These are phyloP conservation scores for Yamadazyma aaseri DNA, from an alignment of 1,139 yeast genomes.

Conservation along the genomic window DNA sequence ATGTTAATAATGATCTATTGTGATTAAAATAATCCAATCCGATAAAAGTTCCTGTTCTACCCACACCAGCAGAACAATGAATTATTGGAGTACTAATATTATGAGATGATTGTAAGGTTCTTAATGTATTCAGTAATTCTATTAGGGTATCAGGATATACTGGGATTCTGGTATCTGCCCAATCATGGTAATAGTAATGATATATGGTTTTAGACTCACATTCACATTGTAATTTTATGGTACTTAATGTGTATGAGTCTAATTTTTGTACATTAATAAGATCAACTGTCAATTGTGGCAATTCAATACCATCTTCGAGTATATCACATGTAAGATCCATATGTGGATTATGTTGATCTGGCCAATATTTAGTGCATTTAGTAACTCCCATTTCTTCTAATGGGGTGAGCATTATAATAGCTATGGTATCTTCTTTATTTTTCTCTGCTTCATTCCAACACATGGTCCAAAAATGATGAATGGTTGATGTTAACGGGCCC, in stretches of 20 bases:
- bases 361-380: slow-evolving; percentile 84
- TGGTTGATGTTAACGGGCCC: slow-evolving; percentile 66
- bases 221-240: slow-evolving; percentile 23
- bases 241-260: slow-evolving; percentile 25
- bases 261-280: slow-evolving; percentile 19
- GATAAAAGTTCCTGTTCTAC: slow-evolving; percentile 78
- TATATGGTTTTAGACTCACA: slow-evolving; percentile 37
- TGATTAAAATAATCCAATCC: slow-evolving; percentile 59
- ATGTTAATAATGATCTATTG: slow-evolving; percentile 17
- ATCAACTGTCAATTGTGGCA: slow-evolving; percentile 19
- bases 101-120: slow-evolving; percentile 9
- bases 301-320: slow-evolving; percentile 24
- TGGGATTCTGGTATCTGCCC: slow-evolving; percentile 60
- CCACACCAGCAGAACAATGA: slow-evolving; percentile 87
- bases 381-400: slow-evolving; percentile 55
- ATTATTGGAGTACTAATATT: slow-evolving; percentile 40
- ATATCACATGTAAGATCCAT: slow-evolving; percentile 22
- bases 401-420: slow-evolving; percentile 87
- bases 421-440: slow-evolving; percentile 40
- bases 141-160: slow-evolving; percentile 39
- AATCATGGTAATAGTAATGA: slow-evolving; percentile 53
- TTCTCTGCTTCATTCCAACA: slow-evolving; percentile 48
- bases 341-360: slow-evolving; percentile 20
- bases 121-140: slow-evolving; percentile 26
- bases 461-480: slow-evolving; percentile 86